Evolutionary conservation across 306 rosid species (phyloP), one percentile per base, ranked within the genome.

Genomic region (Cicer pinnatifidum): DNA sequence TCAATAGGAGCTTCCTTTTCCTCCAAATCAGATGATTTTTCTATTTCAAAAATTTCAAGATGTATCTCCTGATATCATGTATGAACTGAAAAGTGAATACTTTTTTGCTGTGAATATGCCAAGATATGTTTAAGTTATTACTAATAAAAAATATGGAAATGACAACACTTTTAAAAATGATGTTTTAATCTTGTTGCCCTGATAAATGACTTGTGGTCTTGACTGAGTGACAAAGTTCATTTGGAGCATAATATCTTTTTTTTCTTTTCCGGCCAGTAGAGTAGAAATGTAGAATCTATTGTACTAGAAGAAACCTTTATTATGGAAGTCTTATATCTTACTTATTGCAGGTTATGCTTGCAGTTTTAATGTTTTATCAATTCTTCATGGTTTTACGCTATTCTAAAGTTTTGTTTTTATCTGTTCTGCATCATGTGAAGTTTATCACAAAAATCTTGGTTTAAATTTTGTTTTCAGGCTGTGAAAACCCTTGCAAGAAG

Each of bases 21-120:
- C 71, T 41, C 11, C 73, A 12, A 61, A 56, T 53, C 46, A 46
- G 6, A 92, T 89, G 97, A 96, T 92, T 38, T 85, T 88, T 80
- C 84, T 93, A 16, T 93, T 92, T 78, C 85, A 86, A 60, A 90
- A 87, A 80, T 91, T 91, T 81, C 98, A 91, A 84, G 96, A 91
- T 92, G 97, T 88, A 67, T 17, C 63, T 72, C 59, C 77, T 77
- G 52, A 13, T 71, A 71, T 72, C 59, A 61, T 48, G 15, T 10
- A 40, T 61, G 1, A 28, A 6, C 28, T 58, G 19, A 75, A 80
- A 57, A 8, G 2, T 63, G 11, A 46, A 51, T 63, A 10, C 48
- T 16, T 52, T 9, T 60, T 54, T 50, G 11, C 54, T 33, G 41
- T 7, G 8, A 60, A 6, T 28, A 39, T 4, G 23, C 65, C 15